Conservation (phyloP, 805 yeast genomes). For the Metschnikowia orientalis region DNA sequence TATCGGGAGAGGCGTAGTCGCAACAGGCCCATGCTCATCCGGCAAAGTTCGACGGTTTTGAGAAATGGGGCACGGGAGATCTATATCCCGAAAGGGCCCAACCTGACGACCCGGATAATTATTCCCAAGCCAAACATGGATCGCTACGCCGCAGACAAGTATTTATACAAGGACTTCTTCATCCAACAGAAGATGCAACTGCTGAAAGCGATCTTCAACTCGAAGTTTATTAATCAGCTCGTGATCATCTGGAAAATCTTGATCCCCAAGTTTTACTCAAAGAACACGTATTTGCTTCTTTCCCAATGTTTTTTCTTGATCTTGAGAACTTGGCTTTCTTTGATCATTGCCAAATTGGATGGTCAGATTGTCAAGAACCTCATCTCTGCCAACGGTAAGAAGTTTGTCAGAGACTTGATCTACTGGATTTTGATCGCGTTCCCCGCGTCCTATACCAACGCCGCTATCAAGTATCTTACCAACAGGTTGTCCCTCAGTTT, state of each 20-base stretch:
- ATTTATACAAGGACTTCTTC: slow-evolving; percentile 45
- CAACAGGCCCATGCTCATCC: slow-evolving; percentile 34
- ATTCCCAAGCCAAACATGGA: slow-evolving; percentile 47
- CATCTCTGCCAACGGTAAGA: slow-evolving; percentile 72
- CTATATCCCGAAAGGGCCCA: slow-evolving; percentile 43
- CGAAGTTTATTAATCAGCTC: slow-evolving; percentile 68
- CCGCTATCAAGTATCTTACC: slow-evolving; percentile 79
- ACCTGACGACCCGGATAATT: slow-evolving; percentile 35
- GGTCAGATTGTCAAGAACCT: slow-evolving; percentile 89
- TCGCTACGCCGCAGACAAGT: slow-evolving; percentile 52
- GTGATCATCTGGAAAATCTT: slow-evolving; percentile 73
- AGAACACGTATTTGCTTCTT: slow-evolving; percentile 59
- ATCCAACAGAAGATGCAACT: slow-evolving; percentile 28
- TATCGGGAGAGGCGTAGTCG: slow-evolving; percentile 21
- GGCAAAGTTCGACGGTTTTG: slow-evolving; percentile 41
- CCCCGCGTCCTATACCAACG: slow-evolving; percentile 90
- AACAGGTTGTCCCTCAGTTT: slow-evolving; percentile 75
- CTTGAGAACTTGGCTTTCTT: slow-evolving; percentile 80
- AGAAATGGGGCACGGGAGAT: slow-evolving; percentile 45
- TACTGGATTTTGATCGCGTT: slow-evolving; percentile 89
- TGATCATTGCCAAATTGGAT: slow-evolving; percentile 82
- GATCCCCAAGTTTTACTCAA: slow-evolving; percentile 69
- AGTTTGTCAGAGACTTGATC: slow-evolving; percentile 69
- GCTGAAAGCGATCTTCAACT: slow-evolving; percentile 40
- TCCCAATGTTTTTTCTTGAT: slow-evolving; percentile 72